These are phyloP conservation scores for Leptoxyphium fumago DNA, from an alignment of 2,329 filamentous ascomycete genomes.

Conservation along the genomic window DNA sequence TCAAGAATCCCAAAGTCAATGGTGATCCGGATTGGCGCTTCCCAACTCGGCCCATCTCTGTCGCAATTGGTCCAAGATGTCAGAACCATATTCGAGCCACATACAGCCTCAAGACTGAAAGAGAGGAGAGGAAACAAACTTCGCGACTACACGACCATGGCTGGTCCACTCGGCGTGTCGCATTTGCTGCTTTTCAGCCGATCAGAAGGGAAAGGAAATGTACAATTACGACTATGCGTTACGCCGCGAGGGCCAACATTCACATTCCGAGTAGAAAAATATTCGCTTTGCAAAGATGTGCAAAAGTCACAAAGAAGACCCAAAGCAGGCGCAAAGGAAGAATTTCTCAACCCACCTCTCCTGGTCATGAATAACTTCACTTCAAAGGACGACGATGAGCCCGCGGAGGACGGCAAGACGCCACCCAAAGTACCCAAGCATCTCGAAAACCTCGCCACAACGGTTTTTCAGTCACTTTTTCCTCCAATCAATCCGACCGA, in stretches of 20 bases:
- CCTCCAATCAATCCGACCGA: conserved; percentile 87
- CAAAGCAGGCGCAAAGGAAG: conserved; percentile 59
- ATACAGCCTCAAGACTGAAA: conserved; percentile 76
- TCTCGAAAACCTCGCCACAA: conserved; percentile 82
- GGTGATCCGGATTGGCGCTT: conserved; percentile 93
- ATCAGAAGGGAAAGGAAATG: conserved; percentile 68
- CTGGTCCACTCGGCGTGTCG: conserved; percentile 80
- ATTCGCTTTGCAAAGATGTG: conserved; percentile 86
- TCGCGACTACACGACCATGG: conserved; percentile 90
- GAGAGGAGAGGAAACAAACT: conserved; percentile 79
- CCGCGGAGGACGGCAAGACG: conserved; percentile 24
- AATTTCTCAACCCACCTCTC: conserved; percentile 74
- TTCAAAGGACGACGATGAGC: conserved; percentile 29
- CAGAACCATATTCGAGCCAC: conserved; percentile 86
- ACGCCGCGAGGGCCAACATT: conserved; percentile 84
- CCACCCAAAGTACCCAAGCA: conserved; percentile 62
- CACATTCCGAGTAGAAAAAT: conserved; percentile 87
- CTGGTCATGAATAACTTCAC: conserved; percentile 98
- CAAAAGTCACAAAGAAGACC: conserved; percentile 71
- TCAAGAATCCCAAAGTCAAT: conserved; percentile 77
- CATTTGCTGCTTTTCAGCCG: conserved; percentile 89
- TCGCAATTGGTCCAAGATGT: conserved; percentile 87
- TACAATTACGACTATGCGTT: conserved; percentile 74
- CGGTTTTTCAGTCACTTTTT: conserved; percentile 90
- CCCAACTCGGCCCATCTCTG: conserved; percentile 81